Base-by-base conservation (phyloP, 2,329 filamentous ascomycete species). In the Colletotrichum chrysophilum region DNA sequence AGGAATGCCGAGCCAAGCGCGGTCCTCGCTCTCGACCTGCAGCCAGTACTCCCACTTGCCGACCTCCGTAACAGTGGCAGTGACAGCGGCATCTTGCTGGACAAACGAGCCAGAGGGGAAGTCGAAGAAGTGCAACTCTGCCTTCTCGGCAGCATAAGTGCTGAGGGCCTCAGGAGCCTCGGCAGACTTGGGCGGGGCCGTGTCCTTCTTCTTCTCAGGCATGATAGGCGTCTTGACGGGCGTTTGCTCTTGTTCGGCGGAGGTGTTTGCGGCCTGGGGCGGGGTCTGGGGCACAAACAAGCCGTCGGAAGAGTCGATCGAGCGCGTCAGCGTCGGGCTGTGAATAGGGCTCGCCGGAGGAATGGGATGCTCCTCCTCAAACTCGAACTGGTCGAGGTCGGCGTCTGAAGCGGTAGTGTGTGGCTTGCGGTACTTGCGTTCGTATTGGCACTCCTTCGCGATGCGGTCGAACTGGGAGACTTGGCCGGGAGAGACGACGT, bases 21-120 rank as follows among this genome's bases (percentile, higher is more conserved):
- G 93, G 38, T 95, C 92, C 52, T 91, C 89, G 77, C 94, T 93
- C 56, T 91, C 91, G 71, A 98, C 93, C 81, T 98, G 95, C 36
- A 99, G 88, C 96, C 96, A 98, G 86, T 98, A 99, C 78, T 97
- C 91, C 97, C 97, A 99, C 71, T 93, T 91, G 9, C 96, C 96
- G 69, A 96, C 90, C 82, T 98, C 96, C 0, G 93, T 94, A 13
- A 99, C 96, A 1, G 92, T 93, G 8, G 95, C 95, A 55, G 91
- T 91, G 43, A 98, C 93, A 3, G 91, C 89, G 1, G 90, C 85
- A 78, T 98, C 96, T 80, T 98, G 94, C 24, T 94, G 85, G 34
- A 96, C 90, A 82, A 99, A 99, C 0, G 96, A 93, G 5, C 95
- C 95, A 0, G 94, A 94, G 13, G 93, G 90, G 78, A 98, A 96